These are phyloP conservation scores for Arabis hirsuta DNA, from an alignment of 345 rosid species.

Conservation along the genomic window DNA sequence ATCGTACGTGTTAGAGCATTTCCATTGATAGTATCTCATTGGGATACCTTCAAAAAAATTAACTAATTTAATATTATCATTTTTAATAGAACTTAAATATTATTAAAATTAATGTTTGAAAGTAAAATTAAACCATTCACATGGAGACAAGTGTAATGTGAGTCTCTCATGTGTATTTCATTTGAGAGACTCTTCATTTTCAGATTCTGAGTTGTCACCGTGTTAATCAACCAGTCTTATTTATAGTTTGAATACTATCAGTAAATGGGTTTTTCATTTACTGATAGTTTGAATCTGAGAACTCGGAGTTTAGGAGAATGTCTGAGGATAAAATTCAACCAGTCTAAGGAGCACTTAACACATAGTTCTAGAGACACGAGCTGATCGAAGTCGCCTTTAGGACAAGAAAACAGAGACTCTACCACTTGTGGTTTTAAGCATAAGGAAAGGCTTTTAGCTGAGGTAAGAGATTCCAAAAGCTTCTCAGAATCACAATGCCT, in stretches of 20 bases:
- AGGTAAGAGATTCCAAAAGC: slow-evolving; percentile 24
- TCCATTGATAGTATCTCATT: too few species aligned
- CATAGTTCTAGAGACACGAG: slow-evolving; percentile 20
- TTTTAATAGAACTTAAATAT: too few species aligned
- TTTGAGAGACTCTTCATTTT: too few species aligned
- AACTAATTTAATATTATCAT: too few species aligned
- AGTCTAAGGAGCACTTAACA: slow-evolving; percentile 7
- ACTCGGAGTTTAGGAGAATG: slow-evolving; percentile 13
- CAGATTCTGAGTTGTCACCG: too few species aligned
- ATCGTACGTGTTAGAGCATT: neutral
- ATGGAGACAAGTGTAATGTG: too few species aligned
- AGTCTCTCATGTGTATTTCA: too few species aligned
- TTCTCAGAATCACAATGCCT: slow-evolving; percentile 12
- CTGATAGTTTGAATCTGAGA: neutral
- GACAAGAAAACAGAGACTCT: neutral
- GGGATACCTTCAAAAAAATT: too few species aligned
- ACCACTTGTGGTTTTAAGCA: slow-evolving; percentile 13
- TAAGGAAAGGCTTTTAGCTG: slow-evolving; percentile 15
- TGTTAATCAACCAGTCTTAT: too few species aligned
- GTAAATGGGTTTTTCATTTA: neutral
- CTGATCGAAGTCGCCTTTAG: slow-evolving; percentile 1
- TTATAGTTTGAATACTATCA: too few species aligned
- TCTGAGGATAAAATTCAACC: slow-evolving; percentile 7
- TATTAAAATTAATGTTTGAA: too few species aligned
- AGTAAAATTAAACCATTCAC: too few species aligned